phyloP scores from a whole-genome alignment of 345 rosid species.

The Streptanthus diversifolius region DNA sequence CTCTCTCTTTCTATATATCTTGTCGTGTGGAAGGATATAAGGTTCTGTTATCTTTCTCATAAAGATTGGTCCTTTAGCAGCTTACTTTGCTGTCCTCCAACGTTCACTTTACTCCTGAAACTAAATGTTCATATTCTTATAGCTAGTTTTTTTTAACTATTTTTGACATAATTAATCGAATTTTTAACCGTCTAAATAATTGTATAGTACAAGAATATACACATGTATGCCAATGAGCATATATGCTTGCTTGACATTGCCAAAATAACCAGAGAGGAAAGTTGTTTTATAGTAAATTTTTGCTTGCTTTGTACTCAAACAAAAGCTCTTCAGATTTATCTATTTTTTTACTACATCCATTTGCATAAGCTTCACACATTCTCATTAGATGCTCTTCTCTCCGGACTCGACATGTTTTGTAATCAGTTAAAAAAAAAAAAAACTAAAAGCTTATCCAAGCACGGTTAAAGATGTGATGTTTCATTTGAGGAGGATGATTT shows the following conservation, averaged over 20 bases:
- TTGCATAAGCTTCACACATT: slow-evolving; percentile 39
- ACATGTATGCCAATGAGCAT: slow-evolving; percentile 39
- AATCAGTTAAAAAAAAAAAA: not conserved
- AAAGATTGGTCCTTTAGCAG: slow-evolving; percentile 51
- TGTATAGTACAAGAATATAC: slow-evolving; percentile 12
- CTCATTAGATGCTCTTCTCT: slow-evolving; percentile 22
- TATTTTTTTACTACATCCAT: slow-evolving; percentile 23
- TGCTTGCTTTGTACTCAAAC: slow-evolving; percentile 88
- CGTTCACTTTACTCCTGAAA: slow-evolving; percentile 39
- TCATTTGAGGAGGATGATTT: not conserved
- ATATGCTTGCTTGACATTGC: slow-evolving; percentile 72
- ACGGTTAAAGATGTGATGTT: not conserved
- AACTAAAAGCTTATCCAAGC: not conserved
- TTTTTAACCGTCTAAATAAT: not conserved
- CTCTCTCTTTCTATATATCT: slow-evolving; percentile 3
- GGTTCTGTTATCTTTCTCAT: slow-evolving; percentile 28
- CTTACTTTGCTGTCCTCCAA: slow-evolving; percentile 36
- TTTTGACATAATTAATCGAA: not conserved
- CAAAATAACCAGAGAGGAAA: slow-evolving; percentile 34
- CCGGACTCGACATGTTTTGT: not conserved
- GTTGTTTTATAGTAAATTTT: slow-evolving; percentile 38
- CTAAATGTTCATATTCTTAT: slow-evolving; percentile 17
- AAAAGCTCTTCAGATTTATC: slow-evolving; percentile 34
- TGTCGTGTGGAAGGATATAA: slow-evolving; percentile 23
- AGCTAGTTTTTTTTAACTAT: not conserved